Percentiles rank a stretch among this genome's conserved stretches.
Conservation (phyloP, 495 filamentous ascomycete genomes). For the Penicillium coprophilum region DNA sequence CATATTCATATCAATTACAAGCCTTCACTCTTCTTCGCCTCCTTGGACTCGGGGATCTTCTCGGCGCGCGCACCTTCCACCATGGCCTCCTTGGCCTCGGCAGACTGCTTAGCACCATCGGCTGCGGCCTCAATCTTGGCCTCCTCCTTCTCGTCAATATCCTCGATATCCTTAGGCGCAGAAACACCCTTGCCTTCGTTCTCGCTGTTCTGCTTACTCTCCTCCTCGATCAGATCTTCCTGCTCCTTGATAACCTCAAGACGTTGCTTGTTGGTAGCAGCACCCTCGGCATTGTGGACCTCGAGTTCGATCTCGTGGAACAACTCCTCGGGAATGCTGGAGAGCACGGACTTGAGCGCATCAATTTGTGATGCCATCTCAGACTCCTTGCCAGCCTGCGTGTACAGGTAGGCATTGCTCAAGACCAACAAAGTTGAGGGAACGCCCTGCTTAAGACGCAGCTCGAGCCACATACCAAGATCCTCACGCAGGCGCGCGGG, state of each 20-base stretch:
- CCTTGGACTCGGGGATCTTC: slow-evolving; percentile 24
- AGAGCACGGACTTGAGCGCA: slow-evolving; percentile 85
- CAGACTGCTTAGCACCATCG: slow-evolving; percentile 31
- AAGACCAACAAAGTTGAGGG: slow-evolving; percentile 93
- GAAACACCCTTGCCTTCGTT: slow-evolving; percentile 56
- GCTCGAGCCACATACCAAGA: slow-evolving; percentile 90
- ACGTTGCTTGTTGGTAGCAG: slow-evolving; percentile 97
- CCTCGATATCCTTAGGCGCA: slow-evolving; percentile 67
- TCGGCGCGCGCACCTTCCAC: slow-evolving; percentile 41
- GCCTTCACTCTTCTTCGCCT: slow-evolving; percentile 34
- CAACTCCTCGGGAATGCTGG: slow-evolving; percentile 93
- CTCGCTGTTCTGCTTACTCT: slow-evolving; percentile 85
- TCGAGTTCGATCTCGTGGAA: slow-evolving; percentile 99
- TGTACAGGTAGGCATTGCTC: slow-evolving; percentile 96
- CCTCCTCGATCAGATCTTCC: slow-evolving; percentile 96
- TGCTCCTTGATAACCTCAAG: slow-evolving; percentile 99
- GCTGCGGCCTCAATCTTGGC: slow-evolving; percentile 30
- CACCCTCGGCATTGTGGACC: slow-evolving; percentile 94
- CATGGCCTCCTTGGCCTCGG: slow-evolving; percentile 45
- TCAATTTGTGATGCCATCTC: slow-evolving; percentile 91
- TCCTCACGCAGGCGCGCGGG: slow-evolving; percentile 87
- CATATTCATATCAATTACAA: slow-evolving; percentile 22
- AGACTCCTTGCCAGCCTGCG: slow-evolving; percentile 75
- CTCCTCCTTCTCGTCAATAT: slow-evolving; percentile 79
- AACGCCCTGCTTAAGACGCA: slow-evolving; percentile 87